Percentiles rank a stretch among this genome's conserved stretches.
phyloP scores from a whole-genome alignment of 2,329 filamentous ascomycete species.

The Exophiala sp. region DNA sequence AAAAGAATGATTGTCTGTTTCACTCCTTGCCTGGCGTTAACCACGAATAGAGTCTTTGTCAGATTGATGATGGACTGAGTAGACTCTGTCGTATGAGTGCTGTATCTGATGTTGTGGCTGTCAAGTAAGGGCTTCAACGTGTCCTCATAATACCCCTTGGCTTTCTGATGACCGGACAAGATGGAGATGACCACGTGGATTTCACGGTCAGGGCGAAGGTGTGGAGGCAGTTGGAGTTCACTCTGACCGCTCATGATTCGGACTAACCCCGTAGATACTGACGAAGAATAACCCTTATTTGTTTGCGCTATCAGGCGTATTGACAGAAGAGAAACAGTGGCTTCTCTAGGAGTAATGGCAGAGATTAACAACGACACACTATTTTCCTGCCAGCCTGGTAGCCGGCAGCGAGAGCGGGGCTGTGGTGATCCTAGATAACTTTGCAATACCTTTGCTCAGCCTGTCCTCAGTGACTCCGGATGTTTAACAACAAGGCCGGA shows the following conservation, averaged over 20 bases:
- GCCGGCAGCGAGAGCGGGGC: too few species aligned
- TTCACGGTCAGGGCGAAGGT: conserved; percentile 25
- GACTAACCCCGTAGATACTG: not conserved
- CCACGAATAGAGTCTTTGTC: conserved; percentile 46
- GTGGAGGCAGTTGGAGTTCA: conserved; percentile 11
- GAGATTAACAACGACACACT: too few species aligned
- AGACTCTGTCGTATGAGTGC: conserved; percentile 59
- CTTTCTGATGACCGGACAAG: conserved; percentile 57
- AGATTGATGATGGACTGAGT: conserved; percentile 60
- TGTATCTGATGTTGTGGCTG: conserved; percentile 43
- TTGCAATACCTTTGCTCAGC: too few species aligned
- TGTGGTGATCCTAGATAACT: too few species aligned
- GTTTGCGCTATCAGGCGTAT: too few species aligned
- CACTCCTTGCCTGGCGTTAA: conserved; percentile 43
- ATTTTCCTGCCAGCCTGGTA: too few species aligned
- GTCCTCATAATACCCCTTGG: conserved; percentile 50
- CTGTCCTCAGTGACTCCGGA: too few species aligned
- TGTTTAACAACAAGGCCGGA: too few species aligned
- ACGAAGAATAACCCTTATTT: too few species aligned
- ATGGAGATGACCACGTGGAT: conserved; percentile 63
- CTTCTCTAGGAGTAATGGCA: too few species aligned
- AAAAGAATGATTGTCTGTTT: conserved; percentile 66
- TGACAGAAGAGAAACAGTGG: too few species aligned
- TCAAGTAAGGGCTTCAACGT: conserved; percentile 54
- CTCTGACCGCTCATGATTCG: not conserved